Evolutionary conservation across 768 basidiomycete species (phyloP).

Genomic region (Guyanaporus albipodus): DNA sequence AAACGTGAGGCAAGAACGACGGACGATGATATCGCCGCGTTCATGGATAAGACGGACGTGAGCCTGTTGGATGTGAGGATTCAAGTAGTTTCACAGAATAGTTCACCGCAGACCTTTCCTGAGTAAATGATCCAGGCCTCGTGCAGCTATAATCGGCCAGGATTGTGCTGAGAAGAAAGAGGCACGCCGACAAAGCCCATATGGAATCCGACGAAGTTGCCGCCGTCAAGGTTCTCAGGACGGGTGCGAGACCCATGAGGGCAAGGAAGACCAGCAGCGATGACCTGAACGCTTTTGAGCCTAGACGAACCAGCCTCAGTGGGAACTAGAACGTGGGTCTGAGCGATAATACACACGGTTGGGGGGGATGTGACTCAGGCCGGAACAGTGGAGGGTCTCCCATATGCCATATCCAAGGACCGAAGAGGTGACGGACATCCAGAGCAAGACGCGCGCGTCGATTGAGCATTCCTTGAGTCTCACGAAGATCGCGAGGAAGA

Average conservation of each 20-base stretch:
- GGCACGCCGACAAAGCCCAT: constrained; percentile 86
- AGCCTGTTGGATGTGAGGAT: constrained; percentile 45
- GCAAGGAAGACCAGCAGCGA: constrained; percentile 85
- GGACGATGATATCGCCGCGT: constrained; percentile 88
- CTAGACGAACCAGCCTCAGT: constrained; percentile 35
- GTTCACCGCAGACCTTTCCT: constrained; percentile 51
- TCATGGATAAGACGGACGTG: constrained; percentile 82
- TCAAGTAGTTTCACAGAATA: constrained; percentile 19
- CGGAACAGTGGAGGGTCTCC: constrained; percentile 48
- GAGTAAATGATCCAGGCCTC: constrained; percentile 39
- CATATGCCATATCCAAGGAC: constrained; percentile 57
- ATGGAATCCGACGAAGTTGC: constrained; percentile 97
- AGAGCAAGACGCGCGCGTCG: constrained; percentile 68
- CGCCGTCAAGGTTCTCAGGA: constrained; percentile 86
- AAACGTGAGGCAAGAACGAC: constrained; percentile 92
- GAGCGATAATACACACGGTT: constrained; percentile 24
- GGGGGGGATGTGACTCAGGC: constrained; percentile 23
- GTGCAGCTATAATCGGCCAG: constrained; percentile 76
- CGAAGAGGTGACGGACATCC: constrained; percentile 58
- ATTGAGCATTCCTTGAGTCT: constrained; percentile 58
- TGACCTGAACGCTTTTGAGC: constrained; percentile 71
- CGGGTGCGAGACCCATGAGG: constrained; percentile 86
- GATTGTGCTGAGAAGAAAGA: constrained; percentile 79
- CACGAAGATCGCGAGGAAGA: constrained; percentile 80
- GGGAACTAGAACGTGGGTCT: not conserved